A percentile compares a stretch with the other conserved stretches of the same genome.
Conservation (phyloP, 306 rosid species). For the Prinsepia uniflora region DNA sequence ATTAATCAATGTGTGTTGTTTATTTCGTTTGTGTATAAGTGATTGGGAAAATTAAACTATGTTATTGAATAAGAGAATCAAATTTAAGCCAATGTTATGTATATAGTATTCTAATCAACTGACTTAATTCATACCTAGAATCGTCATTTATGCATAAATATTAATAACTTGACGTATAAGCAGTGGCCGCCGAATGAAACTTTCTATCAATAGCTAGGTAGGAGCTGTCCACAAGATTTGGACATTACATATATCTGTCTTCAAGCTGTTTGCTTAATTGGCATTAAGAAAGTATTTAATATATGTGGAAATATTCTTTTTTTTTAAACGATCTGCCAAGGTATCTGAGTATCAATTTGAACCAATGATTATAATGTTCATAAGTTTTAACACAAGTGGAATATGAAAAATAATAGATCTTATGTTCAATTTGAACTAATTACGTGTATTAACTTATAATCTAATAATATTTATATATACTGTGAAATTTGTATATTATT, state of each 20-base stretch:
- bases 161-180: background rate
- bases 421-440: too few relatives aligned
- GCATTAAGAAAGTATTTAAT: background rate
- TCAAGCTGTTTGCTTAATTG: background rate
- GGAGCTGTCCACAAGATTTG: conserved; percentile 7
- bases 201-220: background rate
- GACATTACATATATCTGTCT: background rate
- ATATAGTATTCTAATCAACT: too few relatives aligned
- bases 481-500: too few relatives aligned
- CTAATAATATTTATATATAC: too few relatives aligned
- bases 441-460: too few relatives aligned
- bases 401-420: background rate
- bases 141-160: background rate
- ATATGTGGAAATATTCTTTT: background rate
- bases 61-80: too few relatives aligned
- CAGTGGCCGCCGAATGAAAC: background rate
- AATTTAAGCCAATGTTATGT: too few relatives aligned
- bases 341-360: background rate
- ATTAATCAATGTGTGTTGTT: background rate
- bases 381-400: background rate
- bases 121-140: too few relatives aligned
- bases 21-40: too few relatives aligned
- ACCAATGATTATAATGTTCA: background rate
- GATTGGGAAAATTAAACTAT: too few relatives aligned
- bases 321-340: background rate